These are phyloP conservation scores for Ajuga chamaepitys DNA, from an alignment of 257 asterid species.

Conservation along the genomic window DNA sequence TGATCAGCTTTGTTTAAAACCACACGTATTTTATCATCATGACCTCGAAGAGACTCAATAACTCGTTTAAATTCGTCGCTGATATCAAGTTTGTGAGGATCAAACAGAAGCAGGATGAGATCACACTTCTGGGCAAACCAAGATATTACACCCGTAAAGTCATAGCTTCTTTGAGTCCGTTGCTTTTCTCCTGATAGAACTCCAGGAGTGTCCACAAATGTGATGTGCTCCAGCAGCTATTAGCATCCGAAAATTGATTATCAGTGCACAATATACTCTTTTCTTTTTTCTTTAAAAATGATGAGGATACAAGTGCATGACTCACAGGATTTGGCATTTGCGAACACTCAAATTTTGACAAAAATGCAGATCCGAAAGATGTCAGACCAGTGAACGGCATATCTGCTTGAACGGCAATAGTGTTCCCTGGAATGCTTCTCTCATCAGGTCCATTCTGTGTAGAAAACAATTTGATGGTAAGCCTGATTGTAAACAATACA, in stretches of 20 bases:
- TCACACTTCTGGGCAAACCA: conserved; percentile 55
- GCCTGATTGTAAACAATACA: too few relatives aligned
- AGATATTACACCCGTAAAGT: conserved; percentile 50
- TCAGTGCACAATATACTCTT: background rate
- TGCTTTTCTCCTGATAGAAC: conserved; percentile 61
- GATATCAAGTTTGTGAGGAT: conserved; percentile 58
- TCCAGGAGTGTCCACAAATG: conserved; percentile 62
- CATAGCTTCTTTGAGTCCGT: conserved; percentile 46
- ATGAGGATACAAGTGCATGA: background rate
- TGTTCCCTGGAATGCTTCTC: conserved; percentile 76
- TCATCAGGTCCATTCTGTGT: conserved; percentile 66
- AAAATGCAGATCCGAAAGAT: conserved; percentile 41
- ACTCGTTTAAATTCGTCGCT: conserved; percentile 81
- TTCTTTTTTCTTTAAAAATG: background rate
- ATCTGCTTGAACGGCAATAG: conserved; percentile 74
- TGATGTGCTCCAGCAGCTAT: conserved; percentile 40
- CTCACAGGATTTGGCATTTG: conserved; percentile 52
- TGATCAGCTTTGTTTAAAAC: conserved; percentile 65
- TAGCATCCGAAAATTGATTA: conserved; percentile 9
- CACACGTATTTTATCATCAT: conserved; percentile 76
- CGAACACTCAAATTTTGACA: conserved; percentile 54
- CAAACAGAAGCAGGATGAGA: conserved; percentile 46
- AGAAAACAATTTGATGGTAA: conserved; percentile 5
- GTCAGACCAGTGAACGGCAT: conserved; percentile 74
- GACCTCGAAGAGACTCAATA: conserved; percentile 68